Conservation (phyloP, 306 rosid genomes). For the Dryas alaskensis region DNA sequence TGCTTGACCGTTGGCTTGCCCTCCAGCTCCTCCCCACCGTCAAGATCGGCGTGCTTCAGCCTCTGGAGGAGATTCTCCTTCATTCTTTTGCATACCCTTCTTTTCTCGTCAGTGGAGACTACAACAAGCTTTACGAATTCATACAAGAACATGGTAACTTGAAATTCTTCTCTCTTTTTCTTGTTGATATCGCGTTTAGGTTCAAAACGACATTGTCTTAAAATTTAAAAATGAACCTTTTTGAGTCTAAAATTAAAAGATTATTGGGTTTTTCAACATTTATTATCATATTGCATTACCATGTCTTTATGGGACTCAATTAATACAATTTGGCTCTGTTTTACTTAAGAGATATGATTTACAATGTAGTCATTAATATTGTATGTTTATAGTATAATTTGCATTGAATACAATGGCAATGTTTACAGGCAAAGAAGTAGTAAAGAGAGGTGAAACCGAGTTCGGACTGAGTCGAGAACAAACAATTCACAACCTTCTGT, state of each 20-base stretch:
- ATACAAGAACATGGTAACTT: constrained; percentile 51
- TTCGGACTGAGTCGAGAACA: constrained; percentile 67
- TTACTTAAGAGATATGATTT: too few species aligned
- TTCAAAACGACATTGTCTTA: too few species aligned
- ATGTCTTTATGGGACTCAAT: too few species aligned
- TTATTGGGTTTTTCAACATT: too few species aligned
- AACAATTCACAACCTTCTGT: constrained; percentile 71
- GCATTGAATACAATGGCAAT: neutral
- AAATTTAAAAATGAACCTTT: too few species aligned
- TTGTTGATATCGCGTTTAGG: too few species aligned
- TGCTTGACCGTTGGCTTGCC: constrained; percentile 76
- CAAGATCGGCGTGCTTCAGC: constrained; percentile 60
- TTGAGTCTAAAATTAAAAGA: too few species aligned
- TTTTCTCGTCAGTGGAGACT: constrained; percentile 62
- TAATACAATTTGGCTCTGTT: too few species aligned
- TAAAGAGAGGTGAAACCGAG: constrained; percentile 45
- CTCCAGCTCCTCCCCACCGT: constrained; percentile 75
- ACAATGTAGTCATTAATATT: too few species aligned
- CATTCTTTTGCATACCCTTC: constrained; percentile 80
- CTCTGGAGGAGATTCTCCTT: constrained; percentile 78
- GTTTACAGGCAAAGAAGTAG: constrained; percentile 55
- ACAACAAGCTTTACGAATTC: constrained; percentile 55
- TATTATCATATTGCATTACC: too few species aligned
- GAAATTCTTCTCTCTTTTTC: neutral
- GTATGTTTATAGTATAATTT: too few species aligned